Percentiles rank a stretch among this genome's conserved stretches.
These are phyloP conservation scores for Rhizophora mangle DNA, from an alignment of 345 rosid genomes.

Conservation along the genomic window DNA sequence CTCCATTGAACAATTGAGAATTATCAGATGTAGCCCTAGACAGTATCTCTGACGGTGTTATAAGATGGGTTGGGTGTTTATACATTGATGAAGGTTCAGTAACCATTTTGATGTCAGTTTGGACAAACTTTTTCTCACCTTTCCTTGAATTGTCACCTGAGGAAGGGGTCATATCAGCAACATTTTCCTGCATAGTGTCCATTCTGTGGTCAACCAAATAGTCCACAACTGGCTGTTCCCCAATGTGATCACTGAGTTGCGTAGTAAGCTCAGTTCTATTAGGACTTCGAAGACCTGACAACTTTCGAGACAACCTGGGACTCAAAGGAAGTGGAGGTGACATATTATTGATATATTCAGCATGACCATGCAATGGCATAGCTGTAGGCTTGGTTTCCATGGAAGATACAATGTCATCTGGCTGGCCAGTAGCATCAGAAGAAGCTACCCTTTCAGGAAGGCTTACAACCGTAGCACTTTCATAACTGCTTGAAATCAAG, in stretches of 20 bases:
- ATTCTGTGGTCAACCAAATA: conserved; percentile 56
- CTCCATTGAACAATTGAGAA: conserved; percentile 23
- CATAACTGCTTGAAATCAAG: too few relatives aligned
- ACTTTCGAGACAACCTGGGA: conserved; percentile 51
- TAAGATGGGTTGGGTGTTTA: conserved; percentile 76
- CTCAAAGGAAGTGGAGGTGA: conserved; percentile 54
- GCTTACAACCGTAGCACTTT: too few relatives aligned
- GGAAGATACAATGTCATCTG: conserved; percentile 28
- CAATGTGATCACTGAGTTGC: conserved; percentile 40
- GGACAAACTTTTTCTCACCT: conserved; percentile 41
- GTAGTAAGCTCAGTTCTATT: conserved; percentile 37
- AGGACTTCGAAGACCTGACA: conserved; percentile 45
- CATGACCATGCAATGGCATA: conserved; percentile 40
- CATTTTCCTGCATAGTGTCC: conserved; percentile 35
- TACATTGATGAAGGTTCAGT: conserved; percentile 42
- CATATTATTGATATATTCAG: conserved; percentile 39
- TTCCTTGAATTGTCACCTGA: conserved; percentile 41
- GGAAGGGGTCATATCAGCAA: conserved; percentile 33
- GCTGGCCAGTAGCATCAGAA: conserved; percentile 31
- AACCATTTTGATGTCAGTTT: conserved; percentile 46
- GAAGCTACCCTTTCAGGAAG: conserved; percentile 38
- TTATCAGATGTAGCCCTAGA: too few relatives aligned
- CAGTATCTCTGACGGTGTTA: conserved; percentile 49
- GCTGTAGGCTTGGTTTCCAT: conserved; percentile 41
- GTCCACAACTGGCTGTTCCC: conserved; percentile 41